Percentiles rank a stretch among this genome's conserved stretches.
These are phyloP conservation scores for Pleurotus citrinopileatus DNA, from an alignment of 768 basidiomycete genomes.

Conservation along the genomic window DNA sequence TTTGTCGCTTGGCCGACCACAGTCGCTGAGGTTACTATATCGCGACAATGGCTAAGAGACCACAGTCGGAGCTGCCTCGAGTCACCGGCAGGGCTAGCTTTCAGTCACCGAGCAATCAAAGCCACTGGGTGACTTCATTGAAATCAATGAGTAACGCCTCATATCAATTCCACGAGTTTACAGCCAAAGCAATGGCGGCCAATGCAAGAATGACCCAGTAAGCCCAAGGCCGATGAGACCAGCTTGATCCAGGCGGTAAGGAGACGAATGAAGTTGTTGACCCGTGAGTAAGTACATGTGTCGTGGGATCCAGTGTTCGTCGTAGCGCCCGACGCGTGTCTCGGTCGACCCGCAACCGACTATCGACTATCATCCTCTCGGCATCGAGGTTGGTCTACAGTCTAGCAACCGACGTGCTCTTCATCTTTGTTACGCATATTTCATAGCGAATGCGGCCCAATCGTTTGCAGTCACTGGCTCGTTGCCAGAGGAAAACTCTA, in stretches of 20 bases:
- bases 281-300: background rate
- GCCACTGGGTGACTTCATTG: background rate
- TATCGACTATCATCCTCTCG: no score
- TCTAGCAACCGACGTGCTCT: no score
- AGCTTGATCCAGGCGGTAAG: background rate
- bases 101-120: background rate
- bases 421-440: background rate
- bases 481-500: background rate
- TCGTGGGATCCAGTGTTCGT: background rate
- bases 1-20: background rate
- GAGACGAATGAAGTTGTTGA: no score
- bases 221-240: no score
- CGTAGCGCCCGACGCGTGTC: background rate
- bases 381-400: no score
- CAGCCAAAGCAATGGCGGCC: no score
- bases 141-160: no score
- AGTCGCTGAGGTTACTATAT: background rate
- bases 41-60: background rate
- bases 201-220: no score
- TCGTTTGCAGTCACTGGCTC: background rate
- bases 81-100: no score
- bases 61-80: no score
- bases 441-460: background rate
- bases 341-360: no score
- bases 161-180: no score